Percentiles rank a stretch among this genome's conserved stretches.
Conservation (phyloP, 2,329 filamentous ascomycete genomes). For the Fusarium sp. region DNA sequence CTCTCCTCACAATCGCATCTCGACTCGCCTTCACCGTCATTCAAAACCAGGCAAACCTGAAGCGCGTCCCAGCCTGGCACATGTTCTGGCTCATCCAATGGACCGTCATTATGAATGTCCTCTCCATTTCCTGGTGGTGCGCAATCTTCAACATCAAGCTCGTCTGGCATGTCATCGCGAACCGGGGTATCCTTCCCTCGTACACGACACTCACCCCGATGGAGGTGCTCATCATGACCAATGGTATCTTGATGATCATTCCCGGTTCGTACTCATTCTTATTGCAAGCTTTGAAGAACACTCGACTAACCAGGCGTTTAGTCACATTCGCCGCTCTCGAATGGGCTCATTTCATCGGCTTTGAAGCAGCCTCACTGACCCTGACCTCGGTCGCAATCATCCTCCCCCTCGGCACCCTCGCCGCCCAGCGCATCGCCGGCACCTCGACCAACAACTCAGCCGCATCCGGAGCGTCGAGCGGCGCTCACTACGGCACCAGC, state of each 20-base stretch:
- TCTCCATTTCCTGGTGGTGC: constrained; percentile 63
- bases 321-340: constrained; percentile 62
- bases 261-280: constrained; percentile 54
- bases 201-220: constrained; percentile 57
- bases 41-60: constrained; percentile 49
- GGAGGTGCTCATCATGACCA: constrained; percentile 65
- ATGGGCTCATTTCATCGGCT: constrained; percentile 53
- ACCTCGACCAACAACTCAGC: constrained; percentile 36
- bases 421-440: constrained; percentile 57
- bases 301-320: constrained; percentile 37
- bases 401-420: constrained; percentile 61
- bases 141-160: constrained; percentile 64
- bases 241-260: constrained; percentile 64
- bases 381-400: constrained; percentile 60
- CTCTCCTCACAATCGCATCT: constrained; percentile 46
- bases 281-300: not conserved
- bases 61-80: constrained; percentile 30
- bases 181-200: constrained; percentile 57
- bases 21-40: constrained; percentile 49
- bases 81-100: constrained; percentile 52
- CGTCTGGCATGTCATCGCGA: constrained; percentile 57
- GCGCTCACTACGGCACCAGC: constrained; percentile 23
- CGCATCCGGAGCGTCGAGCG: constrained; percentile 29
- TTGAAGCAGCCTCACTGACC: constrained; percentile 61
- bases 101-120: constrained; percentile 52